Conservation (phyloP, 805 yeast species). For the Lipomyces mesembrius region DNA sequence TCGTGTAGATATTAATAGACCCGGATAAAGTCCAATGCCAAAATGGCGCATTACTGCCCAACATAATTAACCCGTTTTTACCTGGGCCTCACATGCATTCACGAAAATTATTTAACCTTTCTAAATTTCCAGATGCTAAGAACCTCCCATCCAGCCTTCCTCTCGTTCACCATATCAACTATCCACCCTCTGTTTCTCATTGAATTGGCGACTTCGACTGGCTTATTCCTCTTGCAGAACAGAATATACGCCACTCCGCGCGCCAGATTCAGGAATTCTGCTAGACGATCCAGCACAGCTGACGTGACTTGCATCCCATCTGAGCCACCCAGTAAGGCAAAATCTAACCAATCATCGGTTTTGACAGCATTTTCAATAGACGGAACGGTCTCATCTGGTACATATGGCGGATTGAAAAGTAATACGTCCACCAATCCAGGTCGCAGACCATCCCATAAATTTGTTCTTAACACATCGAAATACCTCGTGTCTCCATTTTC, state of each 20-base stretch:
- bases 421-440: slow-evolving; percentile 64
- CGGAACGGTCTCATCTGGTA: slow-evolving; percentile 83
- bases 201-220: slow-evolving; percentile 57
- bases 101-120: neutral
- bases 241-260: slow-evolving; percentile 83
- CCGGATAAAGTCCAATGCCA: neutral
- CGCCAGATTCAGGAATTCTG: slow-evolving; percentile 53
- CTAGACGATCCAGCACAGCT: slow-evolving; percentile 60
- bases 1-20: neutral
- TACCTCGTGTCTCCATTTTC: slow-evolving; percentile 41
- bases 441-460: slow-evolving; percentile 58
- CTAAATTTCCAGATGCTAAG: slow-evolving; percentile 71
- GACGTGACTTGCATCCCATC: slow-evolving; percentile 90
- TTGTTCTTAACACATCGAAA: slow-evolving; percentile 61
- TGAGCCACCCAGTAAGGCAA: slow-evolving; percentile 87
- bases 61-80: neutral
- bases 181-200: slow-evolving; percentile 62
- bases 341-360: slow-evolving; percentile 75
- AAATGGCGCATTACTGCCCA: neutral
- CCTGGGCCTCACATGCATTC: neutral
- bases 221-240: slow-evolving; percentile 90
- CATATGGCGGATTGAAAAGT: slow-evolving; percentile 95
- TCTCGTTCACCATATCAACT: slow-evolving; percentile 56
- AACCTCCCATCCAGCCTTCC: slow-evolving; percentile 97
- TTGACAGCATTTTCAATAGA: slow-evolving; percentile 54